Evolutionary conservation across 306 rosid genomes (phyloP).

Genomic region (Potentilla sterilis): DNA sequence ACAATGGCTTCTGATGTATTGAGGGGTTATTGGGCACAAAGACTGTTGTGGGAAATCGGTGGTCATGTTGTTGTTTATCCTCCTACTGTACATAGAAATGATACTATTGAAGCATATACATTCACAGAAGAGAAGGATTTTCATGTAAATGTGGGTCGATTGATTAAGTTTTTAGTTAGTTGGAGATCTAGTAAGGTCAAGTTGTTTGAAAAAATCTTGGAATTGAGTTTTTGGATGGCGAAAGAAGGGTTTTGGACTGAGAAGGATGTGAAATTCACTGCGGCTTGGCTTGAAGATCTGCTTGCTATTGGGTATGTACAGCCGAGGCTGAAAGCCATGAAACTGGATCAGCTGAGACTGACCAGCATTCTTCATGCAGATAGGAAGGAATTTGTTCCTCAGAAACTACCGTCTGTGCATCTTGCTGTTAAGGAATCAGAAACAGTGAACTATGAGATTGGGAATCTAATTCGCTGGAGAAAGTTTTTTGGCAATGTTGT

Average conservation of each 20-base stretch:
- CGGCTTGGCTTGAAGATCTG: slow-evolving; percentile 82
- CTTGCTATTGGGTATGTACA: slow-evolving; percentile 67
- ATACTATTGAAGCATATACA: slow-evolving; percentile 68
- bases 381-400: slow-evolving; percentile 60
- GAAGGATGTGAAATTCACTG: slow-evolving; percentile 62
- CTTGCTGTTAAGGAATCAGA: slow-evolving; percentile 76
- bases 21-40: slow-evolving; percentile 91
- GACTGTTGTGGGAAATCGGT: slow-evolving; percentile 90
- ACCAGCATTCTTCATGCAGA: slow-evolving; percentile 48
- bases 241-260: slow-evolving; percentile 77
- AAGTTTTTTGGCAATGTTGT: slow-evolving; percentile 75
- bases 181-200: slow-evolving; percentile 68
- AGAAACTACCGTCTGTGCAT: slow-evolving; percentile 69
- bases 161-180: slow-evolving; percentile 51
- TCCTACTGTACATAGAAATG: slow-evolving; percentile 73
- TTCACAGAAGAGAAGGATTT: slow-evolving; percentile 89
- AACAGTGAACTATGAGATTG: slow-evolving; percentile 70
- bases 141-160: slow-evolving; percentile 81
- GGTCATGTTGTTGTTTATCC: slow-evolving; percentile 82
- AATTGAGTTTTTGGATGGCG: slow-evolving; percentile 64
- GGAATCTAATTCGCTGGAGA: slow-evolving; percentile 67
- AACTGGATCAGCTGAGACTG: slow-evolving; percentile 51
- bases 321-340: slow-evolving; percentile 60
- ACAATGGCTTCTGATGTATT: slow-evolving; percentile 87
- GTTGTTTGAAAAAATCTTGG: slow-evolving; percentile 70